phyloP scores from a whole-genome alignment of 176 grass and related monocot genomes.

The Pharus latifolius region DNA sequence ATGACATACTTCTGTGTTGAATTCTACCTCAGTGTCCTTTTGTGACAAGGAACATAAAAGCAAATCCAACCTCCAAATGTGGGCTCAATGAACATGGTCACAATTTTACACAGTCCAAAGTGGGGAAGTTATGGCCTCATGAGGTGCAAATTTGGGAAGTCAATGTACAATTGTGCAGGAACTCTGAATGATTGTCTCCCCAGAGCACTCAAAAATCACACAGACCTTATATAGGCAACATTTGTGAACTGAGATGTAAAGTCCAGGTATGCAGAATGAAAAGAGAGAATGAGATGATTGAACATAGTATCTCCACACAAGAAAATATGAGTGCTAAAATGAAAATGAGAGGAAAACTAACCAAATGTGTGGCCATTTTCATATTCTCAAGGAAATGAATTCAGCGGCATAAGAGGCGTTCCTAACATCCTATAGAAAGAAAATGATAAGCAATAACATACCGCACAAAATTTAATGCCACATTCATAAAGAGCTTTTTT shows the following conservation, averaged over 20 bases:
- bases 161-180: not conserved
- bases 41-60: not conserved
- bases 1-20: not conserved
- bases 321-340: not conserved
- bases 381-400: not conserved
- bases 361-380: not conserved
- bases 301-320: not conserved
- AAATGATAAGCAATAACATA: slow-evolving; percentile 19
- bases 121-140: not conserved
- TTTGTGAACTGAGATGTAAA: not conserved
- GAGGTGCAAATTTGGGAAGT: not conserved
- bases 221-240: not conserved
- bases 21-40: not conserved
- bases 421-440: not conserved
- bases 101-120: too few relatives aligned
- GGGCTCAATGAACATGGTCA: too few relatives aligned
- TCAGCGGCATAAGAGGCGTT: not conserved
- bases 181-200: not conserved
- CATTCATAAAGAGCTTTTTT: slow-evolving; percentile 61
- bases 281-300: not conserved
- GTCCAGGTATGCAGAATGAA: not conserved
- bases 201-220: not conserved
- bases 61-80: not conserved
- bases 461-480: slow-evolving; percentile 56
- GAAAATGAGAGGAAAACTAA: not conserved